Evolutionary conservation across 176 grass and related monocot genomes (phyloP).

Genomic region (Secale cereale): DNA sequence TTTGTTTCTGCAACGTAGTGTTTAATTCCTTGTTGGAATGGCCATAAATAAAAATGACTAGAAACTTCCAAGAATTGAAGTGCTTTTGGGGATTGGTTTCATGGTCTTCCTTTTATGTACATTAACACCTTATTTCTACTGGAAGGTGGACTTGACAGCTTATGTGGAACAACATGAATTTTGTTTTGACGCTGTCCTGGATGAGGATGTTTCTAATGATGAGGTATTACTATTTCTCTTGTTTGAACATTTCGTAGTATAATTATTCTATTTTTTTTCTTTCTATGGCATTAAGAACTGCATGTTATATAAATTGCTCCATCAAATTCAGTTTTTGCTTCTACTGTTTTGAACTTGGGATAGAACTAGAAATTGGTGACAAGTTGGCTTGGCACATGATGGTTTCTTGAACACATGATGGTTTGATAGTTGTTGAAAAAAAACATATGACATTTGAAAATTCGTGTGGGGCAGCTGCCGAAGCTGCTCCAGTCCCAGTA

Average conservation of each 20-base stretch:
- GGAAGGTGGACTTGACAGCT: slow-evolving; percentile 95
- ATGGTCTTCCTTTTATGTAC: slow-evolving; percentile 6
- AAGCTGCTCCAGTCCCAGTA: background rate
- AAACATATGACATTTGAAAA: background rate
- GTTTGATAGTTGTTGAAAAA: background rate
- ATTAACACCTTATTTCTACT: slow-evolving; percentile 40
- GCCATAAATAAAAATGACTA: background rate
- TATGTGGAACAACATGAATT: slow-evolving; percentile 97
- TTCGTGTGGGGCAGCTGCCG: background rate
- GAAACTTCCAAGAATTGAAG: background rate
- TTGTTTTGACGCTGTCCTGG: slow-evolving; percentile 95
- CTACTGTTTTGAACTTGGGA: background rate
- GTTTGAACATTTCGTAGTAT: background rate
- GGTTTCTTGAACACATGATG: background rate
- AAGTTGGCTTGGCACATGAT: background rate
- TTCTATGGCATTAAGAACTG: background rate
- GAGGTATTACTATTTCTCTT: slow-evolving; percentile 61
- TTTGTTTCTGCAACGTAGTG: background rate
- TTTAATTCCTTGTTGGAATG: slow-evolving; percentile 4
- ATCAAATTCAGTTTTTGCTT: background rate
- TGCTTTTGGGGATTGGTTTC: background rate
- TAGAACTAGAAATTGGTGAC: background rate
- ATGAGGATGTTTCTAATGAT: slow-evolving; percentile 89
- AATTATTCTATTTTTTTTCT: background rate
- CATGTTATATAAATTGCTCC: background rate